Evolutionary conservation across 306 rosid species (phyloP), one percentile per base, ranked within the genome.

Genomic region (Notholithocarpus densiflorus): DNA sequence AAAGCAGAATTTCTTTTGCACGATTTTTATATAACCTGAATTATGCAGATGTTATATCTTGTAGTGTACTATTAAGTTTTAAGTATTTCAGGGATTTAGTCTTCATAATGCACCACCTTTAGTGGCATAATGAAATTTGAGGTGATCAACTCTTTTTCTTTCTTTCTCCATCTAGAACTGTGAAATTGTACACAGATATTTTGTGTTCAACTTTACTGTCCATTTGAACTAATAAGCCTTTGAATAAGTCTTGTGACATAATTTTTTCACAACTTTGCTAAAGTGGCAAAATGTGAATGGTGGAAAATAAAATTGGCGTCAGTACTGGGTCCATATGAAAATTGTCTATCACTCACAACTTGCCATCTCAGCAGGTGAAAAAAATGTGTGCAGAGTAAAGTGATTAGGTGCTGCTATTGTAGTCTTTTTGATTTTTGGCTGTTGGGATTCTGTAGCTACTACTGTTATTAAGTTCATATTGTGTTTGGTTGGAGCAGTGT

Each of bases 401-500:
- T 37, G 45, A 37, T 37, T 37, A 2, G 65, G 13, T 21, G 29
- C 65, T 1, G 65, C 65, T 57, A 10, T 57, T 57, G 65, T 11
- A 9, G 65, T 57, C 24, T 13, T 52, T 75, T 23, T n/a, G 1
- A 37, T 37, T 37, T 37, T 37, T 37, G 11, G 45, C 45, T 7
- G 11, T 37, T 37, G 45, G 2, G 45, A 37, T 37, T 37, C 45
- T 37, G 45, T 37, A 37, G 45, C 45, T 37, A 37, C 45, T 2
- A 37, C 45, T 21, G 45, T 66, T 54, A 53, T 12, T 60, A 37
- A 73, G 68, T 23, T 34, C 26, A 3, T 52, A 1, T 66, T 61
- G 40, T 78, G 34, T 24, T 65, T 13, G 48, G 56, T 59, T 81
- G 83, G 24, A 62, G 80, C 92, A 92, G 97, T 94, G 80, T 86